Evolutionary conservation across 139 green algal genomes (phyloP).

Genomic region (Dunaliella sp.): DNA sequence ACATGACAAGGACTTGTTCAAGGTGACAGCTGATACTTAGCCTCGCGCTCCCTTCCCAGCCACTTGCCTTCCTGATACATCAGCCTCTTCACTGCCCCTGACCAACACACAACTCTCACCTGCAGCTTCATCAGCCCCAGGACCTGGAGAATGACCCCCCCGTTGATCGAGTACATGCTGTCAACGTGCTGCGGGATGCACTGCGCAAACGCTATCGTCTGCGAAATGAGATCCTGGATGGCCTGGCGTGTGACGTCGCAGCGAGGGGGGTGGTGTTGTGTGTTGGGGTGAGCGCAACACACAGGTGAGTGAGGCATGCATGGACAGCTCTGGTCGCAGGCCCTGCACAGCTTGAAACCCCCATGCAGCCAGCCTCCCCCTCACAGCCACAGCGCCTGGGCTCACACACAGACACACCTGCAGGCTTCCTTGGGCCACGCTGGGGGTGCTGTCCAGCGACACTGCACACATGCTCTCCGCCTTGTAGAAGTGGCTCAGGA

Average conservation of each 20-base stretch:
- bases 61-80: not conserved
- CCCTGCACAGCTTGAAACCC: not conserved
- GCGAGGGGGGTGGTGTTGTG: no score
- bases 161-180: slow-evolving; percentile 67
- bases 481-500: slow-evolving; percentile 85
- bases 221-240: slow-evolving; percentile 80
- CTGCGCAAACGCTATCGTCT: slow-evolving; percentile 34
- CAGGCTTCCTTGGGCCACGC: not conserved
- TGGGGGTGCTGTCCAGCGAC: slow-evolving; percentile 45
- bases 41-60: not conserved
- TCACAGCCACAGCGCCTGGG: not conserved
- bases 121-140: slow-evolving; percentile 56
- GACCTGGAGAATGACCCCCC: slow-evolving; percentile 81
- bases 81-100: not conserved
- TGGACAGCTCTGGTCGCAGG: not conserved
- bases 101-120: slow-evolving; percentile 27
- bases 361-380: not conserved
- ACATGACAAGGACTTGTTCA: slow-evolving; percentile 18
- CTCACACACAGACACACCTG: not conserved
- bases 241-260: slow-evolving; percentile 56
- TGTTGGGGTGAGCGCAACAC: not conserved
- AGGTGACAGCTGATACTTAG: not conserved
- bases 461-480: slow-evolving; percentile 67
- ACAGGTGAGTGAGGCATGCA: not conserved
- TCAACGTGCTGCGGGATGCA: slow-evolving; percentile 74